Evolutionary conservation across 306 rosid genomes (phyloP), one percentile per base, ranked within the genome.

Genomic region (Betula pendula): DNA sequence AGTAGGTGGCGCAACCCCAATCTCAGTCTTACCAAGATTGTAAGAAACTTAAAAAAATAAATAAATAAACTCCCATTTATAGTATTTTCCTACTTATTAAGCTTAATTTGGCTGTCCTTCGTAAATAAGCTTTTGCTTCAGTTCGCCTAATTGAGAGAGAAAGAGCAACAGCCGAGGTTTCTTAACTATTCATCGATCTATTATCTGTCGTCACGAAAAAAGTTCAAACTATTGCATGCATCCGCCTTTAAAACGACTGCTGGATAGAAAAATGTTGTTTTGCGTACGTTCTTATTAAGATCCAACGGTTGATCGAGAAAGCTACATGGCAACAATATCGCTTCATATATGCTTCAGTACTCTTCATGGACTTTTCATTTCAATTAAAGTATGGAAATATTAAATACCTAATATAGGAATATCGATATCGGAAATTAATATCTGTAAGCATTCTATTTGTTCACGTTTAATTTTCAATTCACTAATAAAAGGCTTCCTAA

Each of bases 281-380:
- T 79, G 42, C 42, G 42, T 75, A 75, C 85, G 80, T 87, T 59
- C 77, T 44, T 55, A 82, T 47, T 74, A 82, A 87, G 88, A 48
- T 50, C 73, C 0, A 82, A 67, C 82, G 69, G 91, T 80, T 84
- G 91, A n/a, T n/a, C n/a, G n/a, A 80, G 81, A 82, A 72, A 38
- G 78, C 20, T 65, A 78, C 90, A 80, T 87, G 63, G 29, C 33
- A 74, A 77, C 86, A 75, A 78, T 71, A 42, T 9, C 11, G 13
- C 17, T 60, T 77, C 22, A 50, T n/a, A n/a, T n/a, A n/a, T 25
- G 27, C 35, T 58, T 73, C 47, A 47, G 43, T n/a, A n/a, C n/a
- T 55, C 29, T 55, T 14, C 56, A 53, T 77, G 53, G 33, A 59
- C 27, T 12, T 29, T 59, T 59, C n/a, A 59, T 5, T 59, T 59